Percentiles rank a stretch among this genome's conserved stretches.
Evolutionary conservation across 148 eudicot genomes (phyloP).

Genomic region (Drosera capensis): DNA sequence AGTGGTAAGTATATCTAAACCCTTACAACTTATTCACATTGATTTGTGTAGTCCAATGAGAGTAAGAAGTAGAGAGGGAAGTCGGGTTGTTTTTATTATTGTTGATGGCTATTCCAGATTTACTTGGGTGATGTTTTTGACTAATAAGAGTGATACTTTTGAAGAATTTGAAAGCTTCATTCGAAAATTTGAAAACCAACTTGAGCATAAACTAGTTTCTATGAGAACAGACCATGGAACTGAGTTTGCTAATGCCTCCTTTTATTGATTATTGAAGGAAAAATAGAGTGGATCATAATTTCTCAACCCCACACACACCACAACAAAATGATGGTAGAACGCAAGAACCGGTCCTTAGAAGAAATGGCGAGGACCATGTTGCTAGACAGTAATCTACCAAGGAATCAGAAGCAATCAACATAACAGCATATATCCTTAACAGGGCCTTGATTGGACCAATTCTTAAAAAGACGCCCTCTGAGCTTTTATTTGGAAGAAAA

Average conservation of each 20-base stretch:
- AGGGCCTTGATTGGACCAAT: neutral
- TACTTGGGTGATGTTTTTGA: neutral
- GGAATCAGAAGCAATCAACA: neutral
- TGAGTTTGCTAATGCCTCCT: neutral
- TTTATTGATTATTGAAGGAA: neutral
- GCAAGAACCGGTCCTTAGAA: neutral
- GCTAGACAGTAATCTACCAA: neutral
- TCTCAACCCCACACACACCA: neutral
- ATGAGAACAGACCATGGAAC: neutral
- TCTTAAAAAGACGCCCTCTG: too few relatives aligned
- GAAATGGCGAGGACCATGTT: neutral
- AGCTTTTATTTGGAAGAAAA: too few relatives aligned
- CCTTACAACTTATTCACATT: conserved; percentile 2
- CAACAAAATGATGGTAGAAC: neutral
- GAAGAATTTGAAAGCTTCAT: neutral
- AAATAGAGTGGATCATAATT: too few relatives aligned
- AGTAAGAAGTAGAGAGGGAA: neutral
- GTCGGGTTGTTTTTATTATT: neutral
- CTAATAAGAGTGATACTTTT: neutral
- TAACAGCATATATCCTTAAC: neutral
- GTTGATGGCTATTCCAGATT: conserved; percentile 4
- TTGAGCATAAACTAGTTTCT: too few relatives aligned
- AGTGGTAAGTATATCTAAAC: neutral
- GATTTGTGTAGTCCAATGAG: conserved; percentile 6
- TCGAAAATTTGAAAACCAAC: neutral